phyloP scores from a whole-genome alignment of 2,329 filamentous ascomycete genomes.

The Myotisia sp. region DNA sequence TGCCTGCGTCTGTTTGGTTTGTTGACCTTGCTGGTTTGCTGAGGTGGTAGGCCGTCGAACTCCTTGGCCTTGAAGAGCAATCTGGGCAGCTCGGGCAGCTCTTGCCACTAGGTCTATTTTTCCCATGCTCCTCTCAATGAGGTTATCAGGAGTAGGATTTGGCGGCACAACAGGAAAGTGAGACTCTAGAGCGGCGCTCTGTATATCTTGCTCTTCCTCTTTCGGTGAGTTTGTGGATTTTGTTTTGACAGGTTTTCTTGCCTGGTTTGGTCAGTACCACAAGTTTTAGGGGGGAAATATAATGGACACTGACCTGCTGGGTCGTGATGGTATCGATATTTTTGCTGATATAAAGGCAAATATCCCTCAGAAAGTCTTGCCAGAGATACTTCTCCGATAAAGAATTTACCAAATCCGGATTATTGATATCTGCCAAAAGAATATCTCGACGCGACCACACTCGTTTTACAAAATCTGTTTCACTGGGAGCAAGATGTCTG shows the following conservation, averaged over 20 bases:
- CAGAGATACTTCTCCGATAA: conserved; percentile 48
- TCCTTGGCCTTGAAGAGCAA: conserved; percentile 33
- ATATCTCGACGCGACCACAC: conserved; percentile 42
- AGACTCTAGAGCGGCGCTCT: conserved; percentile 26
- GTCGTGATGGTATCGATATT: conserved; percentile 40
- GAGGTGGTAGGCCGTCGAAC: conserved; percentile 14
- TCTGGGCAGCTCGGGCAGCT: conserved; percentile 34
- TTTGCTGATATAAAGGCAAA: conserved; percentile 45
- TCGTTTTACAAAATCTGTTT: conserved; percentile 45
- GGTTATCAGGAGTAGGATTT: conserved; percentile 24
- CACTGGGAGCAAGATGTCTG: conserved; percentile 41
- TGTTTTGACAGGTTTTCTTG: conserved; percentile 27
- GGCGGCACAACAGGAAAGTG: conserved; percentile 27
- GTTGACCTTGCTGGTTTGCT: conserved; percentile 12
- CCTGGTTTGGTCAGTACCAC: no score
- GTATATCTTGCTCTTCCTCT: conserved; percentile 22
- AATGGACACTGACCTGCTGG: conserved; percentile 29
- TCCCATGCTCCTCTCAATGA: conserved; percentile 25
- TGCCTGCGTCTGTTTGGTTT: conserved; percentile 7
- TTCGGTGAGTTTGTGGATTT: conserved; percentile 24
- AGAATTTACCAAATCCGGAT: conserved; percentile 34
- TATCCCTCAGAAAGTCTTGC: conserved; percentile 48
- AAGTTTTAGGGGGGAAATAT: no score
- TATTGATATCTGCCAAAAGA: conserved; percentile 41
- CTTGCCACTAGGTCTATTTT: conserved; percentile 34